These are phyloP conservation scores for Ceratonia siliqua DNA, from an alignment of 306 rosid species.

Conservation along the genomic window DNA sequence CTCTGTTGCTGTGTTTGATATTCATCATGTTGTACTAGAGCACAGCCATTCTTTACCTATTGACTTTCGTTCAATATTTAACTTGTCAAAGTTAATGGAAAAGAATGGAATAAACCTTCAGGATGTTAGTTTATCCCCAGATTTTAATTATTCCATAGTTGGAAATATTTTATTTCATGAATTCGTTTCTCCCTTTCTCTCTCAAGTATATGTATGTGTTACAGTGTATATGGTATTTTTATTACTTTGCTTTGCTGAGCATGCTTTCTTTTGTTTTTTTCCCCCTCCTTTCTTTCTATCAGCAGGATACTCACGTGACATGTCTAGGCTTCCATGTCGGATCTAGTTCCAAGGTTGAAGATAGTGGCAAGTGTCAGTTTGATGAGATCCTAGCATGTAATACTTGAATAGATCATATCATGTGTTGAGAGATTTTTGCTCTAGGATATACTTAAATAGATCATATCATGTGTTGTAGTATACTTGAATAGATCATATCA, in stretches of 20 bases:
- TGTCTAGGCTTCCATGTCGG: conserved; percentile 12
- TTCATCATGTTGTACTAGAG: too few species aligned
- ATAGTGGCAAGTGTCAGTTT: conserved; percentile 23
- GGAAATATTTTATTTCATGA: too few species aligned
- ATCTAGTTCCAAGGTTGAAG: conserved; percentile 21
- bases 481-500: too few species aligned
- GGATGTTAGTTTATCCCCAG: too few species aligned
- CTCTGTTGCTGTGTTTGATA: too few species aligned
- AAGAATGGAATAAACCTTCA: too few species aligned
- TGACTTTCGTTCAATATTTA: too few species aligned
- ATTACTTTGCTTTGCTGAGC: neutral
- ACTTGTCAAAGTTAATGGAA: too few species aligned
- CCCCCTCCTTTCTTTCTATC: neutral
- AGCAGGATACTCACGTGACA: conserved; percentile 24
- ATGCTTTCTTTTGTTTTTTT: conserved; percentile 13
- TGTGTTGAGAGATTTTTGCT: conserved; percentile 10
- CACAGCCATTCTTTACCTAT: too few species aligned
- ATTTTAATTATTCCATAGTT: too few species aligned
- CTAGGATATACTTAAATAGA: neutral
- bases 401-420: neutral
- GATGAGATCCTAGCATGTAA: conserved; percentile 25
- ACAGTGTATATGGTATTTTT: neutral
- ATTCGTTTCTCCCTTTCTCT: too few species aligned
- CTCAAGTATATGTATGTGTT: neutral
- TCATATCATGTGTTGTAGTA: too few species aligned